Base-by-base conservation (phyloP, 2,329 filamentous ascomycete genomes). In the Ophiostoma novo-ulmi region DNA sequence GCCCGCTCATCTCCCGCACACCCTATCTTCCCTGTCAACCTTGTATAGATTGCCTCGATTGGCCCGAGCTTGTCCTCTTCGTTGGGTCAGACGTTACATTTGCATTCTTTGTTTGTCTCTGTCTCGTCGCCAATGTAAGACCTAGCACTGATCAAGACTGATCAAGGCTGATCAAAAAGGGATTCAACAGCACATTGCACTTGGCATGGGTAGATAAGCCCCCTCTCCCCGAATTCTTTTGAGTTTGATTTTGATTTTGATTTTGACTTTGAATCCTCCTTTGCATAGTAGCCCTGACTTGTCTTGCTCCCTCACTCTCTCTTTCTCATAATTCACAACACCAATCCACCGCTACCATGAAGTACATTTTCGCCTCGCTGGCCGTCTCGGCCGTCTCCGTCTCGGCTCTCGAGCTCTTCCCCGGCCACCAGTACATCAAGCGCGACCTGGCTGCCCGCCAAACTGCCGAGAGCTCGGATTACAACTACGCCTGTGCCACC, bases 371-470 rank as follows among this genome's bases (percentile, higher is more conserved):
- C 26, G 22, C 69, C 44, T 72, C 74, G 35, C 72, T 76, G 8
- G 74, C 72, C 68, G 75, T 70, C 70, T 72, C 75, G 7, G 75
- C 71, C 71, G 75, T 72, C 70, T 70, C 75, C n/a, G 39, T 44
- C 39, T 39, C 58, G 48, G 73, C 75, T 67, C 69, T 73, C 31
- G 69, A 75, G 36, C 70, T 73, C 55, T 71, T 69, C 68, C 74
- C 73, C 1, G 73, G 48, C 71, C 71, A 72, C 70, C 39, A 67
- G 10, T 66, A 31, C 58, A 63, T 69, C 35, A 70, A 70, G 52
- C 75, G 75, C 70, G 72, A 74, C 11, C 38, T 78, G 38, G 13
- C 5, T 7, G 39, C 72, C 58, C 75, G 76, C 70, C 75, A 78
- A 70, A 76, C 77, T 58, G 73, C 73, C 13, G 39, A 44, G 70